These are phyloP conservation scores for Cladophialophora bantiana DNA, from an alignment of 2,329 filamentous ascomycete genomes.

Conservation along the genomic window DNA sequence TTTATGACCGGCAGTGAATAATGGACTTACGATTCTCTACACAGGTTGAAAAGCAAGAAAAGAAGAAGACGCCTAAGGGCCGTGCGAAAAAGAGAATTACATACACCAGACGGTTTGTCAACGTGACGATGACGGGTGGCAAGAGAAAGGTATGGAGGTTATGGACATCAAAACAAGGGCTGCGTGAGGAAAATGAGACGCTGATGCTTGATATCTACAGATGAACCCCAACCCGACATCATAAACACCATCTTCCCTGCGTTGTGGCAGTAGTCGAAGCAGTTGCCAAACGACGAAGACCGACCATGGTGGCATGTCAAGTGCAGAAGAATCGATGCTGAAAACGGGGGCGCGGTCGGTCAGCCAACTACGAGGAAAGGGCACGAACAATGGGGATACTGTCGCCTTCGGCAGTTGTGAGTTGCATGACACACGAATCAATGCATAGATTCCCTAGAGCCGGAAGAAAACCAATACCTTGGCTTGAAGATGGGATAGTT, in stretches of 20 bases:
- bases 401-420: background rate
- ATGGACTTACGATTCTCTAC: slow-evolving; percentile 20
- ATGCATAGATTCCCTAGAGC: slow-evolving; percentile 31
- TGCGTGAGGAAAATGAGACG: background rate
- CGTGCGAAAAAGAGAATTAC: slow-evolving; percentile 95
- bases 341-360: background rate
- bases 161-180: background rate
- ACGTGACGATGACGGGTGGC: slow-evolving; percentile 95
- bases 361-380: background rate
- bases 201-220: slow-evolving; percentile 21
- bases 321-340: background rate
- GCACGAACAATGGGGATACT: background rate
- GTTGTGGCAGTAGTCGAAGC: background rate
- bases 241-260: slow-evolving; percentile 19
- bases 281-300: slow-evolving; percentile 10
- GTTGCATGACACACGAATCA: slow-evolving; percentile 2
- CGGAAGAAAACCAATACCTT: slow-evolving; percentile 2
- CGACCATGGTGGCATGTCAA: slow-evolving; percentile 2
- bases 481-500: slow-evolving; percentile 34
- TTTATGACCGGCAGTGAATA: slow-evolving; percentile 26
- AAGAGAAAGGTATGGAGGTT: slow-evolving; percentile 84
- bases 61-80: slow-evolving; percentile 96
- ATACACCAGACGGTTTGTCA: slow-evolving; percentile 98
- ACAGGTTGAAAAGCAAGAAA: slow-evolving; percentile 88
- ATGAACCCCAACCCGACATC: slow-evolving; percentile 40